phyloP scores from a whole-genome alignment of 106 monocot genomes.

The Narthecium ossifragum region DNA sequence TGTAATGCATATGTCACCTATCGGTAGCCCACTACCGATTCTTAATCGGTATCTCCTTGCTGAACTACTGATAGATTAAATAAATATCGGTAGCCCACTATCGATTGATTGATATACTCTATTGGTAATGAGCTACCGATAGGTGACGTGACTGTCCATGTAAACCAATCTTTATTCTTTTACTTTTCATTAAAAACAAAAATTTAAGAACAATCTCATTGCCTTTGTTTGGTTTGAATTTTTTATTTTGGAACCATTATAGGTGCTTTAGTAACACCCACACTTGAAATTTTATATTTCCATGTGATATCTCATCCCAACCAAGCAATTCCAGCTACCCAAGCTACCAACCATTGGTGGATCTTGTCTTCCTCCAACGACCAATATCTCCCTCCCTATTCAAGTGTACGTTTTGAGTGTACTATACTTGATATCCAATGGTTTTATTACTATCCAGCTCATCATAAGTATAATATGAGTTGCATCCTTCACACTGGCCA shows the following conservation, averaged over 20 bases:
- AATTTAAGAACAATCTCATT: background rate
- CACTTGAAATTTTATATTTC: background rate
- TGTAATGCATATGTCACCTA: too few species aligned
- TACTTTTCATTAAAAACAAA: background rate
- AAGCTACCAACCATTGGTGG: background rate
- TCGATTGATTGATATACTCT: too few species aligned
- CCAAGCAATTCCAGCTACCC: background rate
- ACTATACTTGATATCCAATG: too few species aligned
- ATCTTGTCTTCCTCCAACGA: conserved; percentile 8
- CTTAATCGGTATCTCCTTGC: too few species aligned
- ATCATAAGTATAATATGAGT: background rate
- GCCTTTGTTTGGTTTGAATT: background rate
- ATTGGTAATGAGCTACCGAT: too few species aligned
- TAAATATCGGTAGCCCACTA: too few species aligned
- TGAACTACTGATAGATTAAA: too few species aligned
- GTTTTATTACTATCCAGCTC: background rate
- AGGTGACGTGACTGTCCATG: too few species aligned
- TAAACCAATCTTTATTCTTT: background rate
- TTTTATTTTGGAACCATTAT: too few species aligned
- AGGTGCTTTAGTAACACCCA: too few species aligned
- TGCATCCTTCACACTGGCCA: background rate
- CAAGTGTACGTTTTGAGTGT: too few species aligned
- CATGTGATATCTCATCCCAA: background rate
- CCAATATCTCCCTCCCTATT: background rate
- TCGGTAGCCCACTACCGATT: too few species aligned